Evolutionary conservation across 2,329 filamentous ascomycete genomes (phyloP).

Genomic region (Bipolaris gigantea): DNA sequence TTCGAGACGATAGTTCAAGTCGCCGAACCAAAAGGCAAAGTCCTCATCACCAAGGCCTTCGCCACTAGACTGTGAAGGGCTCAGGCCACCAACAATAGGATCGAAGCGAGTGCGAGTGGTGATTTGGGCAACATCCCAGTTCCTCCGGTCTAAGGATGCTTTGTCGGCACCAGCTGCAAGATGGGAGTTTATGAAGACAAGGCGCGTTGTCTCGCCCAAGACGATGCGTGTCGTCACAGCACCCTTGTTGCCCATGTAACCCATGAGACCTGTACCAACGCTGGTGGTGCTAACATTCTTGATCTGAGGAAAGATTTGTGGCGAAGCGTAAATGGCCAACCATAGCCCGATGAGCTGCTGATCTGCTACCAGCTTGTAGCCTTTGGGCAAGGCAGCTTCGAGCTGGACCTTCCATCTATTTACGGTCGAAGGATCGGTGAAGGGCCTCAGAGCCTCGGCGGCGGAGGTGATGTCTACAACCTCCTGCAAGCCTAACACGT

Average conservation of each 20-base stretch:
- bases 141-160: conserved; percentile 75
- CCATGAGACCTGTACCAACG: conserved; percentile 86
- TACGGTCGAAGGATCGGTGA: conserved; percentile 70
- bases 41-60: conserved; percentile 84
- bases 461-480: conserved; percentile 83
- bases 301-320: conserved; percentile 71
- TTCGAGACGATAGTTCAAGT: conserved; percentile 91
- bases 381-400: conserved; percentile 70
- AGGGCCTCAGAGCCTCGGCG: conserved; percentile 75
- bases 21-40: conserved; percentile 94
- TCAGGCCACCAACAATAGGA: conserved; percentile 67
- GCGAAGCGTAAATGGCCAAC: conserved; percentile 81
- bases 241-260: conserved; percentile 96
- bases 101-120: conserved; percentile 75
- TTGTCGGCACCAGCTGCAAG: conserved; percentile 84
- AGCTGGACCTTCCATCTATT: conserved; percentile 81
- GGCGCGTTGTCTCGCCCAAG: conserved; percentile 82
- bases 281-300: conserved; percentile 79
- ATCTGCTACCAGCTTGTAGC: conserved; percentile 75
- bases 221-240: conserved; percentile 80
- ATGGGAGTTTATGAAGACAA: conserved; percentile 92
- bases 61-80: conserved; percentile 60
- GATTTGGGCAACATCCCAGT: conserved; percentile 88
- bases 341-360: conserved; percentile 87
- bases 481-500: conserved; percentile 89